phyloP scores from a whole-genome alignment of 306 rosid species.

The Prunus salicina region DNA sequence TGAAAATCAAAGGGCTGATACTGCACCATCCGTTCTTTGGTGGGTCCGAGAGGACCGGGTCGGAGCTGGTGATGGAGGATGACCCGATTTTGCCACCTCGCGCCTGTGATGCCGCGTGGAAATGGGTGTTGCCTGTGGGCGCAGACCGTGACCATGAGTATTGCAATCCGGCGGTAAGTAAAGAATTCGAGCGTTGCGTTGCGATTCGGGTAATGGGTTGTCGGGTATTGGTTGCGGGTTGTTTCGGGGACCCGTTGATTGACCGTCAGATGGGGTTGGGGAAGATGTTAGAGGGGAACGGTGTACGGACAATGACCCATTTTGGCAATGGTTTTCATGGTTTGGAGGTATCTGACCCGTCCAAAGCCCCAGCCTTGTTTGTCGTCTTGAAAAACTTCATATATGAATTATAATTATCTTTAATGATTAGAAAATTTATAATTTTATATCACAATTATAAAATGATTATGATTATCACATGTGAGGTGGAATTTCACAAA shows the following conservation, averaged over 20 bases:
- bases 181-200: background rate
- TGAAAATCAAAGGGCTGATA: constrained; percentile 40
- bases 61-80: constrained; percentile 30
- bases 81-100: background rate
- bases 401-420: background rate
- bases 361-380: constrained; percentile 18
- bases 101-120: constrained; percentile 36
- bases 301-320: constrained; percentile 15
- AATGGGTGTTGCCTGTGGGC: constrained; percentile 36
- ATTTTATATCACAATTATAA: too few relatives aligned
- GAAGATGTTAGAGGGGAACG: constrained; percentile 23
- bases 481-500: too few relatives aligned
- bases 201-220: constrained; percentile 22
- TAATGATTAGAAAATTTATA: too few relatives aligned
- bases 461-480: too few relatives aligned
- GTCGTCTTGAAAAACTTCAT: constrained; percentile 12
- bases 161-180: constrained; percentile 30
- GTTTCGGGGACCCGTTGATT: constrained; percentile 38
- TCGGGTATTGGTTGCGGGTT: constrained; percentile 24
- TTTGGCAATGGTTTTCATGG: constrained; percentile 32
- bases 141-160: constrained; percentile 40
- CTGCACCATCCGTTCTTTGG: constrained; percentile 50
- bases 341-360: constrained; percentile 12
- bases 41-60: constrained; percentile 36
- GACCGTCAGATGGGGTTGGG: constrained; percentile 29